Base-by-base conservation (phyloP, 164 flowering plant species). In the Kingdonia uniflora region DNA sequence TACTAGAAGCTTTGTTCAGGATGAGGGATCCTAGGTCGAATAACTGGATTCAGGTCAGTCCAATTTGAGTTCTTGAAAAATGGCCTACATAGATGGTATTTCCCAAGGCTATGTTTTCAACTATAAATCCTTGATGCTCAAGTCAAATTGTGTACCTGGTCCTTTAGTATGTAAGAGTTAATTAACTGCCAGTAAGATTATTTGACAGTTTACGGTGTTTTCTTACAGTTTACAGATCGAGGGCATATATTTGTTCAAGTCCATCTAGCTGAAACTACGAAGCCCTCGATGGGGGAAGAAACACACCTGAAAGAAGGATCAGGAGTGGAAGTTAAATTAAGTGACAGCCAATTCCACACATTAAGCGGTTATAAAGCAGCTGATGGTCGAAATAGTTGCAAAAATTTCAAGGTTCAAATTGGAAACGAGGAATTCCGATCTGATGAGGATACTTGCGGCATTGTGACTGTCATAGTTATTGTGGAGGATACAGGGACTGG, bases 211-310 rank as follows among this genome's bases (percentile, higher is more conserved):
- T 3, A 29, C 8, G 35, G 8, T 29, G 35, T 29, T 8, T 29
- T 29, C 35, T 73, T 54, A 51, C 87, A 89, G 97, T 90, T 90
- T 50, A 90, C 97, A 15, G 85, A 86, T 45, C 72, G 61, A 51
- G 97, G 97, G 1, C 97, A 90, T 60, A 78, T 90, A 61, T 82
- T 90, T 68, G 97, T 90, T 37, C 82, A 81, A 73, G 97, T 86
- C 35, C 86, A 79, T 71, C 65, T 89, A 23, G 84, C 81, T 51
- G 95, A 80, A 26, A 67, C 62, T 22, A 39, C 58, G 25, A 78
- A 69, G 65, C 56, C 61, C 6, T 6, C 60, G 19, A 56, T 51
- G 23, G 75, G 68, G 65, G 58, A 73, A 51, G 80, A 70, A 55
- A 67, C 56, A 51, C 48, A 59, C 52, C 43, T 58, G 17, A 80